phyloP scores from a whole-genome alignment of 805 yeast species.

The Yarrowia yakushimensis region DNA sequence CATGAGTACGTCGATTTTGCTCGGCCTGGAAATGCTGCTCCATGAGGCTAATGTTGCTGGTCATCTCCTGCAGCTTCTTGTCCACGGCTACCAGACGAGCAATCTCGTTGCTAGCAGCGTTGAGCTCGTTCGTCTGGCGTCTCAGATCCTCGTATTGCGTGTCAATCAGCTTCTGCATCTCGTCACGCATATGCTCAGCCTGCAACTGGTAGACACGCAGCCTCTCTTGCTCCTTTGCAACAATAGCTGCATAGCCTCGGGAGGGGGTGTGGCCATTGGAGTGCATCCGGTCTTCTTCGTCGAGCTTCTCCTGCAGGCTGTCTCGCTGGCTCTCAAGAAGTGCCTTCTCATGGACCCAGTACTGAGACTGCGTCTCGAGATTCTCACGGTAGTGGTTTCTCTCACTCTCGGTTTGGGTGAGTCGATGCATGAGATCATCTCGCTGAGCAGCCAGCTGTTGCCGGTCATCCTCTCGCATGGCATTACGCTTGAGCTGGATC shows the following conservation, averaged over 20 bases:
- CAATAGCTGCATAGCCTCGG: background rate
- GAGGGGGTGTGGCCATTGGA: background rate
- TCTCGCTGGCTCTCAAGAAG: conserved; percentile 8
- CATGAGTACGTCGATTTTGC: conserved; percentile 1
- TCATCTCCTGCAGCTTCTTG: conserved; percentile 12
- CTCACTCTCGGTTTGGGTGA: background rate
- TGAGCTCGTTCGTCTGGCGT: background rate
- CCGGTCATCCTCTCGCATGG: background rate
- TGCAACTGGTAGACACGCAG: conserved; percentile 7
- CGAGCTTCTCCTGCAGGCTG: background rate
- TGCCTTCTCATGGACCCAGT: conserved; percentile 14
- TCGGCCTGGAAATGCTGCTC: conserved; percentile 20
- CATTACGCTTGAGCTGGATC: background rate
- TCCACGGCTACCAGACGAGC: conserved; percentile 3
- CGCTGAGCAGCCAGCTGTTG: conserved; percentile 13
- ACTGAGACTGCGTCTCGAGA: conserved; percentile 7
- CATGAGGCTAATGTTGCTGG: conserved; percentile 1
- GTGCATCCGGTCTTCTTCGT: conserved; percentile 1
- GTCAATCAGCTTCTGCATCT: conserved; percentile 21
- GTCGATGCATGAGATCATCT: conserved; percentile 8
- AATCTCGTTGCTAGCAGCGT: conserved; percentile 1
- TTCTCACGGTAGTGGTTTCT: conserved; percentile 3
- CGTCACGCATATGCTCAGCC: background rate
- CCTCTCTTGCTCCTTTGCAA: conserved; percentile 19
- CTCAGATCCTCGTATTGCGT: conserved; percentile 10